Evolutionary conservation across 805 yeast genomes (phyloP).

Genomic region (Vanderwaltozyma verrucispora): DNA sequence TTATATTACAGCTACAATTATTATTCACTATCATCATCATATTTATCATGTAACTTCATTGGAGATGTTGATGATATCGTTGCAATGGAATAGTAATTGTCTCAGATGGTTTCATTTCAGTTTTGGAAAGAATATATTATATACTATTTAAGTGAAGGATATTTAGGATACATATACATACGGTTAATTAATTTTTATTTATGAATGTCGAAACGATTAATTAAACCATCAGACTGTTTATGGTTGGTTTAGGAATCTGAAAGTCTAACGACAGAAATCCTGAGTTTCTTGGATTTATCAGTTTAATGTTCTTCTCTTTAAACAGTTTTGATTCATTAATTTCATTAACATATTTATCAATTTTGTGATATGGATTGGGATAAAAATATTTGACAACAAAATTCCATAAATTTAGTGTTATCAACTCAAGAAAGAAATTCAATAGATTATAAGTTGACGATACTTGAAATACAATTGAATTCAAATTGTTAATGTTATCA

Average conservation of each 20-base stretch:
- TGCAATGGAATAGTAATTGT: neutral
- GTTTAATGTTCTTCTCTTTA: neutral
- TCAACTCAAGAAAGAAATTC: slow-evolving; percentile 28
- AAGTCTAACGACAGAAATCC: slow-evolving; percentile 3
- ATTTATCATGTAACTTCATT: slow-evolving; percentile 34
- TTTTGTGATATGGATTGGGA: slow-evolving; percentile 1
- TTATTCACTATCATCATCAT: slow-evolving; percentile 9
- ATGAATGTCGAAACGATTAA: no score
- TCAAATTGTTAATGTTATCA: slow-evolving; percentile 32
- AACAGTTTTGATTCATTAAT: neutral
- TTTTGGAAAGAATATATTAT: neutral
- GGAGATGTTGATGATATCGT: slow-evolving; percentile 21
- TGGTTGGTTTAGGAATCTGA: slow-evolving; percentile 2
- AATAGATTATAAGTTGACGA: slow-evolving; percentile 32
- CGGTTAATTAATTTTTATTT: no score
- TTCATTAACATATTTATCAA: neutral
- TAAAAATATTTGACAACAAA: slow-evolving; percentile 1
- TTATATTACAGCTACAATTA: slow-evolving; percentile 25
- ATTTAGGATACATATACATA: neutral
- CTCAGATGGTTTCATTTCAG: no score
- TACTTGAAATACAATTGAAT: slow-evolving; percentile 34
- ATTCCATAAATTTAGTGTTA: slow-evolving; percentile 34
- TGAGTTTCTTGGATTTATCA: slow-evolving; percentile 1
- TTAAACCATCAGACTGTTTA: no score
- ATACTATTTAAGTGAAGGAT: neutral